phyloP scores from a whole-genome alignment of 2,329 filamentous ascomycete genomes.

The Epichloe brachyelytri region DNA sequence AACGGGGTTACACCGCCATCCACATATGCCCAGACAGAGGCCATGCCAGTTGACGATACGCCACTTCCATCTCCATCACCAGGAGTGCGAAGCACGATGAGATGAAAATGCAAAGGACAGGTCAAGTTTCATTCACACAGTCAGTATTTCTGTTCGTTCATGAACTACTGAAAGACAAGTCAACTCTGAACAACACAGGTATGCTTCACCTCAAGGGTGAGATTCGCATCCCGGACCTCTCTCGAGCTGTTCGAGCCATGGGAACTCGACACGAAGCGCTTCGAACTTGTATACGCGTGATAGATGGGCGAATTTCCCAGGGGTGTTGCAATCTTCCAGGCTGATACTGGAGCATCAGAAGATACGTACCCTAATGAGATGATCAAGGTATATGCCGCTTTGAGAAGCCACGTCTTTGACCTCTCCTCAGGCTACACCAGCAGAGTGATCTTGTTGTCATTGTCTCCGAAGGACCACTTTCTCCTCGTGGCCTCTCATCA shows the following conservation, averaged over 20 bases:
- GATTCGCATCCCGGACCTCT: constrained; percentile 9
- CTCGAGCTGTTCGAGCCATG: constrained; percentile 19
- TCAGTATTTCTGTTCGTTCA: background rate
- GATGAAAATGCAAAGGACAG: background rate
- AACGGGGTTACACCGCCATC: background rate
- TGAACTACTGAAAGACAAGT: background rate
- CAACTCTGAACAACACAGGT: background rate
- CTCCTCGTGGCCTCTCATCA: background rate
- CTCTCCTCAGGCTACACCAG: background rate
- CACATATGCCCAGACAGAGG: background rate
- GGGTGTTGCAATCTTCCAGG: background rate
- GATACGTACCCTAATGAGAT: background rate
- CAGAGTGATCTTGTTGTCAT: background rate
- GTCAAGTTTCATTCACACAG: background rate
- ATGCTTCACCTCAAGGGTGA: background rate
- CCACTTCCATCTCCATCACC: background rate
- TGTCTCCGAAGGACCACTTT: background rate
- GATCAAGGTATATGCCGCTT: background rate
- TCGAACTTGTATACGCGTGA: constrained; percentile 14
- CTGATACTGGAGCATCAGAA: background rate
- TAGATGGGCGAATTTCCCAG: background rate
- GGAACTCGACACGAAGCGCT: constrained; percentile 20
- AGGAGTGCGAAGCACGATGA: background rate
- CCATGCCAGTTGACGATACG: background rate
- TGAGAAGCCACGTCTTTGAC: background rate